Base-by-base conservation (phyloP, 257 asterid genomes). In the Pogostemon cablin region DNA sequence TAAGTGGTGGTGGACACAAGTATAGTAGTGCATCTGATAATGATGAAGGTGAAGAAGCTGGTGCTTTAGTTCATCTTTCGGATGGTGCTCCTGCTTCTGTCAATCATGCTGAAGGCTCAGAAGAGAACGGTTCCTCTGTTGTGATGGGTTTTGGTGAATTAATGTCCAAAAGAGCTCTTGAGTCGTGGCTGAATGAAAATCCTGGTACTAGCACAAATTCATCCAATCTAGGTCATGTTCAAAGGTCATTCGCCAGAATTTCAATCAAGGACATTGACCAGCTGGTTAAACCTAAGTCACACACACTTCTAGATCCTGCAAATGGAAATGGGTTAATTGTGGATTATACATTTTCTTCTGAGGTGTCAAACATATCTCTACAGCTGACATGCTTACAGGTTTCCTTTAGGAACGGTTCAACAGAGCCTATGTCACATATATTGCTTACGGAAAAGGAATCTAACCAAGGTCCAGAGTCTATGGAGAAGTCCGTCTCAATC, bases 181-280 rank as follows among this genome's bases (percentile, higher is more conserved):
- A 95, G 73, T 91, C 98, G 59, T 95, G 99, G 99, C 75, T 95
- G 88, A 82, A 88, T 75, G 98, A 95, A 62, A 86, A 74, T 78
- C 83, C 95, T 50, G 80, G 75, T 76, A 79, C 86, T 35, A 76
- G 77, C 78, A 89, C 74, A 62, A 81, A 68, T 69, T 72, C 83
- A 54, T 74, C 86, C 20, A 89, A 78, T 74, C 54, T 69, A 61
- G 81, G 76, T 75, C 80, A 69, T 42, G 84, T 65, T 70, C 80
- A 68, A 69, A 87, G 66, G 72, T 88, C 98, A 65, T 82, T 83
- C 56, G 99, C 98, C 71, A 84, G 91, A 85, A 91, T 95, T 79
- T 87, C 98, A 39, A 85, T 95, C 25, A 93, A 91, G 77, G 92
- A 95, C 78, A 77, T 95, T 74, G 84, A 85, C 67, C 73, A 78